Conservation (phyloP, 225 moss, liverwort and hornwort species). For the Antitrichia curtipendula region DNA sequence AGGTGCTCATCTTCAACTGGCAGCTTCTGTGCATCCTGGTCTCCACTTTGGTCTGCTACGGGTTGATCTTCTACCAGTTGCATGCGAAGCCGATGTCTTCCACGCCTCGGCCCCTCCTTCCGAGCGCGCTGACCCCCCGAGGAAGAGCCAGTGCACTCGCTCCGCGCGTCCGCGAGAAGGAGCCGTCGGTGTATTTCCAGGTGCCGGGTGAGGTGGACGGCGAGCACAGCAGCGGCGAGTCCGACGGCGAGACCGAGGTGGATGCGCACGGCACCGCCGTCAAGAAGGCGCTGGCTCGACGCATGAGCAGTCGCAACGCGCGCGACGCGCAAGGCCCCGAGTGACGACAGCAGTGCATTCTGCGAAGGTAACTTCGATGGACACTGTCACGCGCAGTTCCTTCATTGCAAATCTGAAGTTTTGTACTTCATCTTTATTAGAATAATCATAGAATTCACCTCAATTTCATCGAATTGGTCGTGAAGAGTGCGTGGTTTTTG, state of each 20-base stretch:
- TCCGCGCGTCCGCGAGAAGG: constrained; percentile 4
- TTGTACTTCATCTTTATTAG: background rate
- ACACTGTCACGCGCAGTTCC: background rate
- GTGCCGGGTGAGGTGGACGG: constrained; percentile 8
- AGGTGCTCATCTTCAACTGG: constrained; percentile 54
- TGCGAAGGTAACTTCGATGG: background rate
- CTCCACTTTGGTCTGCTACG: constrained; percentile 24
- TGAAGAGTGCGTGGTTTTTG: background rate
- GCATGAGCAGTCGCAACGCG: constrained; percentile 22
- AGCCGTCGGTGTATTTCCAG: constrained; percentile 26
- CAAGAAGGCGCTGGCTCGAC: constrained; percentile 29
- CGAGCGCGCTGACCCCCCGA: background rate
- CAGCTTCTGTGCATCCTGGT: constrained; percentile 42
- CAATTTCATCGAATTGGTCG: background rate
- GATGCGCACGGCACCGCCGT: constrained; percentile 14
- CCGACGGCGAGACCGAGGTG: constrained; percentile 5
- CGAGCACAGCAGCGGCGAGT: constrained; percentile 7
- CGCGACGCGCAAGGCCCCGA: background rate
- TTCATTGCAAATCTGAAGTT: background rate
- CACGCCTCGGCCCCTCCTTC: background rate
- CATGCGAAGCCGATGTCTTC: background rate
- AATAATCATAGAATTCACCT: background rate
- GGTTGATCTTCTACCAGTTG: background rate
- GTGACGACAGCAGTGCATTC: background rate
- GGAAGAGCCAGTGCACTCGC: background rate